A percentile compares a stretch with the other conserved stretches of the same genome.
These are phyloP conservation scores for Phytopythium helicoides DNA, from an alignment of 352 stramenopile genomes.

Conservation along the genomic window DNA sequence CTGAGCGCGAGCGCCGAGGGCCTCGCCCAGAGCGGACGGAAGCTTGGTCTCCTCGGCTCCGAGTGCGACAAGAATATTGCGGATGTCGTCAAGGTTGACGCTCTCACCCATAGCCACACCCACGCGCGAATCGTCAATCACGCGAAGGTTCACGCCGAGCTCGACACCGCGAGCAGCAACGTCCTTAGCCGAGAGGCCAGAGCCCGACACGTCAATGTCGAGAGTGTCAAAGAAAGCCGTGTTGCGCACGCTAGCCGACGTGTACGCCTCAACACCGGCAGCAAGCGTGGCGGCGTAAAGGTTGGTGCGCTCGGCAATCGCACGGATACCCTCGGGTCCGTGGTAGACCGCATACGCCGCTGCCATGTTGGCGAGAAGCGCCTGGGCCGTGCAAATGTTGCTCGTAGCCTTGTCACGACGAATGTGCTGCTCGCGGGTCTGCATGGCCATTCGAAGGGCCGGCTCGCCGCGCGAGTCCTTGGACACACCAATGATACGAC, in stretches of 20 bases:
- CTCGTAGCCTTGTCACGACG: constrained; percentile 98
- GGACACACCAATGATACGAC: constrained; percentile 98
- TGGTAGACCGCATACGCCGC: constrained; percentile 98
- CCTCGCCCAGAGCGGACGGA: constrained; percentile 18
- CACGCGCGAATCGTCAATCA: constrained; percentile 85
- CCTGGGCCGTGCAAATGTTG: constrained; percentile 99
- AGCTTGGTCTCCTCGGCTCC: constrained; percentile 48
- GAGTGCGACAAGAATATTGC: constrained; percentile 83
- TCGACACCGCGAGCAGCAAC: constrained; percentile 67
- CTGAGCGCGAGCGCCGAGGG: constrained; percentile 53
- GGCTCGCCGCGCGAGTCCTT: constrained; percentile 95
- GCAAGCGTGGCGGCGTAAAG: constrained; percentile 89
- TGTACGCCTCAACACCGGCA: constrained; percentile 88
- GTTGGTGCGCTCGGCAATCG: constrained; percentile 94
- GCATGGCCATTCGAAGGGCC: constrained; percentile 98
- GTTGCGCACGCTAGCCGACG: constrained; percentile 52
- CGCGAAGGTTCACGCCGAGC: constrained; percentile 84
- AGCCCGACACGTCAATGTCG: constrained; percentile 86
- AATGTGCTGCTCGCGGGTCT: constrained; percentile 99
- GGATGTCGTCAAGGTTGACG: constrained; percentile 90
- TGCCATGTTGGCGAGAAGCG: constrained; percentile 98
- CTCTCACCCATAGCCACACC: constrained; percentile 97
- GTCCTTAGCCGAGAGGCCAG: constrained; percentile 70
- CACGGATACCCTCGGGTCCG: constrained; percentile 93
- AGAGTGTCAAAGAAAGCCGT: constrained; percentile 97